Percentiles rank a stretch among this genome's conserved stretches.
These are phyloP conservation scores for Sungouiella thailandica DNA, from an alignment of 805 yeast species.

Conservation along the genomic window DNA sequence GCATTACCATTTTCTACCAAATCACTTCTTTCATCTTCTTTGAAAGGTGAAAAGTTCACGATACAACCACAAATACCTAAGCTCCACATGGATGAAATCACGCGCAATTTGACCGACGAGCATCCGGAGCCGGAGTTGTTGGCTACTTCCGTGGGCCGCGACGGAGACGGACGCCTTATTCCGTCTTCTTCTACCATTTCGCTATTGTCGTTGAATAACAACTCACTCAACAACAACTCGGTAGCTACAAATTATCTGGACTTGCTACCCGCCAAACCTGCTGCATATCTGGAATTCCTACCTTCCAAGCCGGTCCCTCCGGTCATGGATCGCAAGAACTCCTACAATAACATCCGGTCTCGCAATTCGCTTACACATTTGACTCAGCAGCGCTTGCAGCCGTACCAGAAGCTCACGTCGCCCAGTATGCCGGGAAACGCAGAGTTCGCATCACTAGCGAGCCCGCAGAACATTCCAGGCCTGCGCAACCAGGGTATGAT, in stretches of 20 bases:
- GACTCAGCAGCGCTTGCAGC: slow-evolving; percentile 32
- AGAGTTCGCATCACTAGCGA: slow-evolving; percentile 11
- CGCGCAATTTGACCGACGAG: slow-evolving; percentile 20
- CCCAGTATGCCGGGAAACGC: slow-evolving; percentile 16
- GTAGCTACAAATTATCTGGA: background rate
- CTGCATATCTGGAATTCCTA: background rate
- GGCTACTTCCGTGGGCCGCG: slow-evolving; percentile 40
- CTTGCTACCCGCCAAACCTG: background rate
- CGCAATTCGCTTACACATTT: slow-evolving; percentile 18
- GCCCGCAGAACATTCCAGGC: slow-evolving; percentile 29
- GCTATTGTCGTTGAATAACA: slow-evolving; percentile 30
- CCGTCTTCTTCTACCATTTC: slow-evolving; percentile 42
- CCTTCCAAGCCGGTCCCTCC: slow-evolving; percentile 1
- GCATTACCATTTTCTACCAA: slow-evolving; percentile 9
- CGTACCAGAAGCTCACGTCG: slow-evolving; percentile 30
- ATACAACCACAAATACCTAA: too few relatives aligned
- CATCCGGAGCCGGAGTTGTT: slow-evolving; percentile 43
- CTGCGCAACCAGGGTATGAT: slow-evolving; percentile 9
- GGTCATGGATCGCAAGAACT: slow-evolving; percentile 13
- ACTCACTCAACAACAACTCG: slow-evolving; percentile 7
- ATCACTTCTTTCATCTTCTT: slow-evolving; percentile 24
- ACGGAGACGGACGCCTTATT: slow-evolving; percentile 33
- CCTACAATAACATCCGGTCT: slow-evolving; percentile 12
- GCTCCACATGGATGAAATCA: slow-evolving; percentile 1
- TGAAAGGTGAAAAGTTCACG: slow-evolving; percentile 18